phyloP scores from a whole-genome alignment of 768 basidiomycete species.

The Lactarius quietus region DNA sequence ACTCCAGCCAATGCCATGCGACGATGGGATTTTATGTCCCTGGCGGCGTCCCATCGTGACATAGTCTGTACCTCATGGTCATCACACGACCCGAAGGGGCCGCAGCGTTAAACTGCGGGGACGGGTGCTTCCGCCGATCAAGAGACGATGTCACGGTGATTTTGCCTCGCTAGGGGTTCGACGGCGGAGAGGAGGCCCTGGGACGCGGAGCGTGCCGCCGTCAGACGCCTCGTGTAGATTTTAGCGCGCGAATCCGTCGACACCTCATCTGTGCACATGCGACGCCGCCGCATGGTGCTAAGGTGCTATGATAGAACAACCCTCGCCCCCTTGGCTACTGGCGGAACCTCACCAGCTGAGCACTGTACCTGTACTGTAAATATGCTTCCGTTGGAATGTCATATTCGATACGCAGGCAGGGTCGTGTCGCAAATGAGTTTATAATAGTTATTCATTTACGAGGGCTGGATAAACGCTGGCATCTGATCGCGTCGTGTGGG shows the following conservation, averaged over 20 bases:
- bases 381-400: background rate
- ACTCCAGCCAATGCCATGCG: background rate
- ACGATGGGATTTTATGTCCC: background rate
- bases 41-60: background rate
- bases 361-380: background rate
- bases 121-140: background rate
- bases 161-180: background rate
- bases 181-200: background rate
- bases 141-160: background rate
- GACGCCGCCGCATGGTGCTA: background rate
- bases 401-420: background rate
- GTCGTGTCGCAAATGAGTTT: background rate
- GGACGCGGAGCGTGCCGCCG: background rate
- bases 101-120: background rate
- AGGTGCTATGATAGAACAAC: background rate
- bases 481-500: conserved; percentile 4
- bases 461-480: background rate
- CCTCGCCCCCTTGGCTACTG: background rate
- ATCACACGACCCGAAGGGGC: background rate
- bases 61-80: background rate
- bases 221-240: background rate
- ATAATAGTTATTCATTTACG: background rate
- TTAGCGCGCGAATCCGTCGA: background rate
- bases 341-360: background rate
- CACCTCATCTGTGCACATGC: background rate